phyloP scores from a whole-genome alignment of 108 stramenopile genomes.

The Stephanodiscus minutulus region DNA sequence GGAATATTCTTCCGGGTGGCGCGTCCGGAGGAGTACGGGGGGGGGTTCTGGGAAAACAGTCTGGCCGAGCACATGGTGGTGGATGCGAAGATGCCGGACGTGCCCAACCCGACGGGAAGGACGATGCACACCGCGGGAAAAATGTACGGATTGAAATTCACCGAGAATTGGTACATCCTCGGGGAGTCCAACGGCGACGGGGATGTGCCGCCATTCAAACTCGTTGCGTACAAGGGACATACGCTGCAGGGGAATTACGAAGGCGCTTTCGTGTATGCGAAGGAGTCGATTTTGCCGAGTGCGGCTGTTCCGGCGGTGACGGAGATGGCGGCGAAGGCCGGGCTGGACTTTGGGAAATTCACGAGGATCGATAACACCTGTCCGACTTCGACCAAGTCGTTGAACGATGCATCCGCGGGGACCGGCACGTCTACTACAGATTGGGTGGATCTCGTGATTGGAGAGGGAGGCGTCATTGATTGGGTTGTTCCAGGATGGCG shows the following conservation, averaged over 20 bases:
- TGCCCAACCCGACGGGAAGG: slow-evolving; percentile 49
- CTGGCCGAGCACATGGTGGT: slow-evolving; percentile 89
- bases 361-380: slow-evolving; percentile 80
- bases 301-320: slow-evolving; percentile 78
- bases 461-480: slow-evolving; percentile 86
- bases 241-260: slow-evolving; percentile 96
- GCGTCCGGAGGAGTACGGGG: slow-evolving; percentile 73
- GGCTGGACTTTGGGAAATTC: slow-evolving; percentile 75
- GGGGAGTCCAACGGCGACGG: slow-evolving; percentile 78
- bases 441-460: slow-evolving; percentile 81
- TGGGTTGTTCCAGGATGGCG: slow-evolving; percentile 89
- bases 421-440: slow-evolving; percentile 85
- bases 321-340: slow-evolving; percentile 79
- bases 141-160: slow-evolving; percentile 93
- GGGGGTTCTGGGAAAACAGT: slow-evolving; percentile 90
- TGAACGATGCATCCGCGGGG: slow-evolving; percentile 75
- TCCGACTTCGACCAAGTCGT: slow-evolving; percentile 49
- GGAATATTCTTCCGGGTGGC: slow-evolving; percentile 88
- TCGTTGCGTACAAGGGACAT: slow-evolving; percentile 94
- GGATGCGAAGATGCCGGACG: slow-evolving; percentile 47
- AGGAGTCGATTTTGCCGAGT: slow-evolving; percentile 72
- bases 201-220: slow-evolving; percentile 74
- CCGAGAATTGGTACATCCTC: slow-evolving; percentile 93
- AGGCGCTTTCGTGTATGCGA: slow-evolving; percentile 92
- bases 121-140: slow-evolving; percentile 90